A percentile compares a stretch with the other conserved stretches of the same genome.
Conservation (phyloP, 768 basidiomycete species). For the Crepidotus variabilis region DNA sequence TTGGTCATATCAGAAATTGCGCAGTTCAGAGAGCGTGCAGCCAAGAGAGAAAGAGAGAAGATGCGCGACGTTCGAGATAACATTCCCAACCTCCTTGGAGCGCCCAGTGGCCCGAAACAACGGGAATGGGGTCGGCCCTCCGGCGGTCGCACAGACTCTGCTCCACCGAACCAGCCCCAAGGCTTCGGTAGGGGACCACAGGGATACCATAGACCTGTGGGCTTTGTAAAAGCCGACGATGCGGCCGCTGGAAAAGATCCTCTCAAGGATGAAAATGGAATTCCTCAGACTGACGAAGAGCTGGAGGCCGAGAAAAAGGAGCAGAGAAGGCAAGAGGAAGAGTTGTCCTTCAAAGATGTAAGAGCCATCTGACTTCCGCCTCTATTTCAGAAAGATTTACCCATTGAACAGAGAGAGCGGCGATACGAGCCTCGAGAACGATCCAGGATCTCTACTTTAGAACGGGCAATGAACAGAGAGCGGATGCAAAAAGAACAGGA, state of each 20-base stretch:
- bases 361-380: slow-evolving; percentile 26
- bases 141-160: slow-evolving; percentile 24
- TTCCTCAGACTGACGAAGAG: slow-evolving; percentile 82
- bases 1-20: slow-evolving; percentile 96
- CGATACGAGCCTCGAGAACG: slow-evolving; percentile 92
- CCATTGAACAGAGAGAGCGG: slow-evolving; percentile 69
- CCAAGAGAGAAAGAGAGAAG: slow-evolving; percentile 88
- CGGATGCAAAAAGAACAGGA: slow-evolving; percentile 70
- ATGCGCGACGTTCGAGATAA: slow-evolving; percentile 68
- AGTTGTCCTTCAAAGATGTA: slow-evolving; percentile 83
- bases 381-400: slow-evolving; percentile 1
- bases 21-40: slow-evolving; percentile 91
- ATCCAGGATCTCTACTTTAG: slow-evolving; percentile 70
- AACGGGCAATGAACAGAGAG: slow-evolving; percentile 73
- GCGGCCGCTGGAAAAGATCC: slow-evolving; percentile 25
- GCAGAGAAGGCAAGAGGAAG: slow-evolving; percentile 71
- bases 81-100: slow-evolving; percentile 40
- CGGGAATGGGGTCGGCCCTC: slow-evolving; percentile 79
- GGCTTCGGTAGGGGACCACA: slow-evolving; percentile 68
- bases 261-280: slow-evolving; percentile 27
- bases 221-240: slow-evolving; percentile 75
- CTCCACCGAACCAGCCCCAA: slow-evolving; percentile 38
- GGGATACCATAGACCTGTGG: slow-evolving; percentile 73
- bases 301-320: slow-evolving; percentile 81
- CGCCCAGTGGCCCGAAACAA: slow-evolving; percentile 72